A percentile compares a stretch with the other conserved stretches of the same genome.
phyloP scores from a whole-genome alignment of 192 early-diverging fungal species.

The Rhizophagus sp. region DNA sequence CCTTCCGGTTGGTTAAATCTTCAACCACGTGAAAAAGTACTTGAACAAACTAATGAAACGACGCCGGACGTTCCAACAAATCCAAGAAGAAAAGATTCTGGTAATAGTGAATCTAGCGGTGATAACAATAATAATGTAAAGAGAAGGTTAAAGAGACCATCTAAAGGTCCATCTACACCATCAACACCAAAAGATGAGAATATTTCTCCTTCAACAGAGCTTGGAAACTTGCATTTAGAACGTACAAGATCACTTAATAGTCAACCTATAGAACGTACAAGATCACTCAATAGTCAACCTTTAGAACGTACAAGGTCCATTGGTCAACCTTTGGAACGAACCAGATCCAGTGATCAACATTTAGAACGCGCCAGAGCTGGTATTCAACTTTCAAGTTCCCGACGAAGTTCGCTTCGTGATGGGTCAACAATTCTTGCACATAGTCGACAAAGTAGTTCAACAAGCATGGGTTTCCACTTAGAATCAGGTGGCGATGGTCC shows the following conservation, averaged over 20 bases:
- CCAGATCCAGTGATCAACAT: too few relatives aligned
- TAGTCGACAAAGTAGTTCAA: slow-evolving; percentile 26
- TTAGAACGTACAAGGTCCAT: too few relatives aligned
- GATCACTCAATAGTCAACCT: too few relatives aligned
- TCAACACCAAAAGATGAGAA: neutral
- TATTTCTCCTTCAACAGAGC: neutral
- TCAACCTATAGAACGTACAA: neutral
- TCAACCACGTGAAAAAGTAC: neutral
- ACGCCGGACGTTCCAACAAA: neutral
- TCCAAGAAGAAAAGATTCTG: neutral
- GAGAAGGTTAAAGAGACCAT: slow-evolving; percentile 6
- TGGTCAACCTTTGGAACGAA: too few relatives aligned
- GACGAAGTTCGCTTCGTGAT: neutral
- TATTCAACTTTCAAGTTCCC: neutral
- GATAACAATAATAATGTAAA: neutral
- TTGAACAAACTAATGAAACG: neutral
- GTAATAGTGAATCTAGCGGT: neutral
- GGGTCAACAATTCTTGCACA: neutral
- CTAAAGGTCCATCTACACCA: neutral
- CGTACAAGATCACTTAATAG: neutral
- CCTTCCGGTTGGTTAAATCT: slow-evolving; percentile 17
- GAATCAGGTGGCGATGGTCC: neutral
- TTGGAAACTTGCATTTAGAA: neutral
- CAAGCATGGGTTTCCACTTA: slow-evolving; percentile 22
- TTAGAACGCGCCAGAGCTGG: neutral